phyloP scores from a whole-genome alignment of 345 rosid species.

The Laguncularia racemosa region DNA sequence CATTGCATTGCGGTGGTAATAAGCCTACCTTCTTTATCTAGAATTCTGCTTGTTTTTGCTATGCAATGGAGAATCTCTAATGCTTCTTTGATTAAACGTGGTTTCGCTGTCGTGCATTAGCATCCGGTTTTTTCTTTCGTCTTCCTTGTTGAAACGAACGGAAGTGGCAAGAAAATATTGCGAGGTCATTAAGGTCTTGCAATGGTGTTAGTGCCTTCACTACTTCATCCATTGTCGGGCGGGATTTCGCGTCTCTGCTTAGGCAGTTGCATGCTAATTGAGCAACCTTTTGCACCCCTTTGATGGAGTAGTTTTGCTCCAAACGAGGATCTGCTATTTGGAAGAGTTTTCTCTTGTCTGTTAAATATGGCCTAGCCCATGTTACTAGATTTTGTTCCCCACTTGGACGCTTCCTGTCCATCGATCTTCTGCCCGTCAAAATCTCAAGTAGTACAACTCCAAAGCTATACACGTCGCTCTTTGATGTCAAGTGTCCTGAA shows the following conservation, averaged over 20 bases:
- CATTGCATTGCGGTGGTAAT: too few relatives aligned
- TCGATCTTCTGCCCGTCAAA: conserved; percentile 88
- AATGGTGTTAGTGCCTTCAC: conserved; percentile 58
- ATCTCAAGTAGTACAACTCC: conserved; percentile 94
- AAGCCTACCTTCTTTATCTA: conserved; percentile 15
- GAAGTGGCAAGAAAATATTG: conserved; percentile 51
- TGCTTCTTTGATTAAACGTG: conserved; percentile 32
- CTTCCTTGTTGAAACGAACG: conserved; percentile 57
- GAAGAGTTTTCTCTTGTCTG: conserved; percentile 74
- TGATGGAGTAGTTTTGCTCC: conserved; percentile 78
- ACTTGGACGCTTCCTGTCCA: conserved; percentile 88
- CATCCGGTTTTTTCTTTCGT: conserved; percentile 58
- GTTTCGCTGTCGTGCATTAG: conserved; percentile 20
- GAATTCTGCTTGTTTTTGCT: conserved; percentile 39
- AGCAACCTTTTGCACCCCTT: conserved; percentile 66
- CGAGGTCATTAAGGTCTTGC: conserved; percentile 58
- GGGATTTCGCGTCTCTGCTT: conserved; percentile 56
- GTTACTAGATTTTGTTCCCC: conserved; percentile 85
- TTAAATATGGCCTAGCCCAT: conserved; percentile 84
- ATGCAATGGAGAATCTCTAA: conserved; percentile 46
- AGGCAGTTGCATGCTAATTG: conserved; percentile 67
- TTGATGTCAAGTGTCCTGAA: conserved; percentile 84
- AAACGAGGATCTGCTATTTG: conserved; percentile 78
- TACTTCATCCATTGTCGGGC: conserved; percentile 66
- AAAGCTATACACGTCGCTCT: conserved; percentile 92